Conservation (phyloP, 768 basidiomycete species). For the Stropharia rugosoannulata region DNA sequence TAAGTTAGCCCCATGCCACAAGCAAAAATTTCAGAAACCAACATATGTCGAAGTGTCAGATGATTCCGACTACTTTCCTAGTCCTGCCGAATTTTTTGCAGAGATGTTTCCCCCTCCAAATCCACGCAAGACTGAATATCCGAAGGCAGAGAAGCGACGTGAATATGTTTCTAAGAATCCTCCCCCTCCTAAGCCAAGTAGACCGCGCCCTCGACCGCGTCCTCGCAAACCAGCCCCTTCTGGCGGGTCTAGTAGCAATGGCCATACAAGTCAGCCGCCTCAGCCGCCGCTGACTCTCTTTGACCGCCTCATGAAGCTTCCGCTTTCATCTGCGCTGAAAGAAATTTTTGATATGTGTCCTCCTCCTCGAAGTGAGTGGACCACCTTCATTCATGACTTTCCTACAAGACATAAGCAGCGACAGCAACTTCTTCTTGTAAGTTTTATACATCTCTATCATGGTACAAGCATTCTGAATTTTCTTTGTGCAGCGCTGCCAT, state of each 20-base stretch:
- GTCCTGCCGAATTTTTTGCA: neutral
- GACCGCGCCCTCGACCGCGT: neutral
- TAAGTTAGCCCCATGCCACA: neutral
- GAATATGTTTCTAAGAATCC: slow-evolving; percentile 1
- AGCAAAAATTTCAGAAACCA: neutral
- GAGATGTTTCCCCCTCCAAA: neutral
- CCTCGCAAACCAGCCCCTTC: neutral
- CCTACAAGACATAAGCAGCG: slow-evolving; percentile 1
- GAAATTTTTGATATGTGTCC: neutral
- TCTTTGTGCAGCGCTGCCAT: neutral
- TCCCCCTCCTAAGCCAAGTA: neutral
- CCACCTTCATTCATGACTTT: neutral
- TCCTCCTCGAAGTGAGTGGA: neutral
- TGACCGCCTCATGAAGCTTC: neutral
- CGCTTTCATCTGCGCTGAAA: neutral
- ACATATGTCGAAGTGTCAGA: neutral
- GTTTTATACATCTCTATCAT: neutral
- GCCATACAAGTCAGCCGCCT: neutral
- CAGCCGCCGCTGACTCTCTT: neutral
- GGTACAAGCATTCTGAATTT: neutral
- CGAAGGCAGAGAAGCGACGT: neutral
- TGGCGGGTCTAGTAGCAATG: neutral
- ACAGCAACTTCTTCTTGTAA: neutral
- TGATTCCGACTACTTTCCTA: neutral
- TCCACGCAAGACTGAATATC: neutral